Evolutionary conservation across 805 yeast genomes (phyloP), one percentile per base, ranked within the genome.

Genomic region (Candida germanica): DNA sequence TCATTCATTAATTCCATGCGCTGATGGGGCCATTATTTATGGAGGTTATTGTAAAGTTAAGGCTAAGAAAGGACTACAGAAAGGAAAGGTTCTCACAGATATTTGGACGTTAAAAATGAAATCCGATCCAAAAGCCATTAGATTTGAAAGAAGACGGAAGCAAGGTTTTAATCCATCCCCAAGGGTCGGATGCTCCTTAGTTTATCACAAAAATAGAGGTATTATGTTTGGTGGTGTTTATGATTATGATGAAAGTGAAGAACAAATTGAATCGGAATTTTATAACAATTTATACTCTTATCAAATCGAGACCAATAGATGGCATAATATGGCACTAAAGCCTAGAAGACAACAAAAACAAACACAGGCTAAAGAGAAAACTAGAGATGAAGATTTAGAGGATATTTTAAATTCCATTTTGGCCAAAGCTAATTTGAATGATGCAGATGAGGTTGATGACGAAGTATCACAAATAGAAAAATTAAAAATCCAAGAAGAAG

Each of bases 41-140:
- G 98, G 98, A 46, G 98, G 98, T 10, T 91, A 91, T 54, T 80
- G 93, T 53, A 91, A 89, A 61, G 88, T 87, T 16, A 89, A 89
- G 58, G 95, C 95, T 8, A 80, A 80, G 24, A 86, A 84, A 56
- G 95, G 95, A 25, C 66, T 81, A 38, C 95, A 86, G 50, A 87
- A 87, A 64, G 98, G 98, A 34, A 91, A 91, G 51, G 86, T 87
- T 11, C 73, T 88, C 46, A 71, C 77, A 14, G 98, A 93, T 54
- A 72, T 84, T 38, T 91, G 98, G 98, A 55, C 76, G 12, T 62
- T 91, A 47, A 86, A 83, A 51, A 87, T 91, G 94, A 87, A 86
- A 56, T 61, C 83, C 13, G 96, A 91, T 54, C 71, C 88, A 12
- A 73, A 77, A 41, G 83, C 73, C 3, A 71, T 85, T 4, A 67